phyloP scores from a whole-genome alignment of 106 monocot species.

The Hemerocallis citrina region DNA sequence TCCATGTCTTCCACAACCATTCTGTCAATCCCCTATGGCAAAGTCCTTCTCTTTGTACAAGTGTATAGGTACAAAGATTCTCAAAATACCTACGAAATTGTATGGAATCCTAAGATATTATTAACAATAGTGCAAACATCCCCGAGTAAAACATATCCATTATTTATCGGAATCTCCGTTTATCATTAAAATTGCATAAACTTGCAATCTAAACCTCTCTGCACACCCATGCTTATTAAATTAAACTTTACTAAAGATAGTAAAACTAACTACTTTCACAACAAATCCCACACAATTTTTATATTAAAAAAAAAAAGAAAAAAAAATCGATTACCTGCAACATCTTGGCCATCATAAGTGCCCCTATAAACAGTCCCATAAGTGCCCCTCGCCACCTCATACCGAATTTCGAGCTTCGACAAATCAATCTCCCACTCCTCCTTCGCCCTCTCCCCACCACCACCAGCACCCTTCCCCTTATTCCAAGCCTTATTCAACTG shows the following conservation, averaged over 20 bases:
- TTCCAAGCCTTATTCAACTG: slow-evolving; percentile 51
- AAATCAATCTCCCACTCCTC: slow-evolving; percentile 75
- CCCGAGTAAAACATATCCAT: too few relatives aligned
- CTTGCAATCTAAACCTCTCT: too few relatives aligned
- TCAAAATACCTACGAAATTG: too few relatives aligned
- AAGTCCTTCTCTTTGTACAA: neutral
- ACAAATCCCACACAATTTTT: too few relatives aligned
- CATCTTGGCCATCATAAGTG: slow-evolving; percentile 48
- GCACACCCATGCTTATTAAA: too few relatives aligned
- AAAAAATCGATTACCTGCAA: slow-evolving; percentile 39
- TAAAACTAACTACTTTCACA: too few relatives aligned
- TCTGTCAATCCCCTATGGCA: neutral
- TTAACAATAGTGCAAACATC: too few relatives aligned
- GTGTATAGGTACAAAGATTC: too few relatives aligned
- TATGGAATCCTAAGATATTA: too few relatives aligned
- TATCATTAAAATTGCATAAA: too few relatives aligned
- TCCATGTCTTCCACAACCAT: neutral
- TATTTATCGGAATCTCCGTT: too few relatives aligned
- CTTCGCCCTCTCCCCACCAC: slow-evolving; percentile 10
- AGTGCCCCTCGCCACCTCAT: slow-evolving; percentile 45
- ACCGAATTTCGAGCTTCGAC: slow-evolving; percentile 44
- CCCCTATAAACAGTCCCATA: slow-evolving; percentile 68
- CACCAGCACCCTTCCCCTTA: slow-evolving; percentile 9
- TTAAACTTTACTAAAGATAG: too few relatives aligned
- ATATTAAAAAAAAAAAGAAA: neutral